Base-by-base conservation (phyloP, 768 basidiomycete genomes). In the Mrakia hoshinonis region DNA sequence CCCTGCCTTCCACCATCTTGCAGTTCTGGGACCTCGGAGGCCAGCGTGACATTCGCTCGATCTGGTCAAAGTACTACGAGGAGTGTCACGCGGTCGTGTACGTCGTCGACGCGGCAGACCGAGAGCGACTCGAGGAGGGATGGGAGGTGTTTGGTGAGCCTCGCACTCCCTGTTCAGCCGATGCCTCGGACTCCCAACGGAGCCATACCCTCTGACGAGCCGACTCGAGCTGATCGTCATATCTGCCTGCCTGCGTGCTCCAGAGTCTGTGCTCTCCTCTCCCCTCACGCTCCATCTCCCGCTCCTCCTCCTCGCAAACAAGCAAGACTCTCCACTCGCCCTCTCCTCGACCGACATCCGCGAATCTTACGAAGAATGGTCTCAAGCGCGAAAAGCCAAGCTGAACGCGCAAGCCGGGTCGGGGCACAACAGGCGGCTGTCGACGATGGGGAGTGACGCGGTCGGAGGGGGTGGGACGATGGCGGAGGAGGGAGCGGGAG, bases 11-110 rank as follows among this genome's bases (percentile, higher is more conserved):
- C 0, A 93, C 92, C 0, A 89, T 95, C 36, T 85, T 98, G 34
- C 91, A 92, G 77, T 97, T 98, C 83, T 96, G 92, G 87, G 96
- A 99, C 77, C 83, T 99, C 12, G 95, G 96, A 13, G 95, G 95
- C 0, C 95, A 98, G 78, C 83, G 89, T 1, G 92, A 94, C 29
- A 95, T 99, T 49, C 85, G 95, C 36, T 88, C 87, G 46, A 95
- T 99, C 74, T 98, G 95, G 94, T 87, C 88, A 4, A 78, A 78
- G 67, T 99, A 99, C 80, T 97, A 95, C 79, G 89, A 91, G 68
- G 93, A 97, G 78, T 96, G 93, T 74, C 95, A 99, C 79, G 95
- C 94, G 10, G 91, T 98, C 55, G 92, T 90, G 49, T 99, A 91
- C 76, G 89, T 98, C 65, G 86, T 99, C 66, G 96, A 99, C 79